Evolutionary conservation across 768 basidiomycete species (phyloP).

Genomic region (Candolleomyces aberdarensis): DNA sequence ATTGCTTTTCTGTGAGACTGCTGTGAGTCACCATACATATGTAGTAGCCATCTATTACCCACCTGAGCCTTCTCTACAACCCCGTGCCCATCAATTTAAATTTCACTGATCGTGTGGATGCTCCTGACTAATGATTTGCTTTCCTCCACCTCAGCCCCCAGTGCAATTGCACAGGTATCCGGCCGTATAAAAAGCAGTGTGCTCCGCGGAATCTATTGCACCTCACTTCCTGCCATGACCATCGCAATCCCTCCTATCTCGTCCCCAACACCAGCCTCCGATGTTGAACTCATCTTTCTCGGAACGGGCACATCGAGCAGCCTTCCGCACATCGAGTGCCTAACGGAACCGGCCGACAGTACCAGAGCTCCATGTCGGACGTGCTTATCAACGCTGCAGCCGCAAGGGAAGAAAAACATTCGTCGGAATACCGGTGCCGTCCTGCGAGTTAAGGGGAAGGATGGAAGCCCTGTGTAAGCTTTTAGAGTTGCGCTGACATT

Average conservation of each 20-base stretch:
- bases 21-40: too few relatives aligned
- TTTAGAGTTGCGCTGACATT: neutral
- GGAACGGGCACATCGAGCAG: slow-evolving; percentile 82
- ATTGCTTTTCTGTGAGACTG: too few relatives aligned
- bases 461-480: slow-evolving; percentile 49
- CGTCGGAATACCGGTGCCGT: slow-evolving; percentile 81
- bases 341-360: slow-evolving; percentile 61
- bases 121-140: neutral
- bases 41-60: too few relatives aligned
- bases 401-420: slow-evolving; percentile 78
- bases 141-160: neutral
- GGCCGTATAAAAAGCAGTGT: neutral
- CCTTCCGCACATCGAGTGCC: slow-evolving; percentile 66
- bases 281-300: slow-evolving; percentile 71
- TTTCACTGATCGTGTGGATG: too few relatives aligned
- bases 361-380: slow-evolving; percentile 47
- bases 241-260: neutral
- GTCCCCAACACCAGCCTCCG: neutral
- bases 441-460: slow-evolving; percentile 44
- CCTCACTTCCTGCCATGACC: slow-evolving; percentile 1
- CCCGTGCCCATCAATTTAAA: too few relatives aligned
- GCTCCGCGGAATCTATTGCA: neutral
- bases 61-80: too few relatives aligned
- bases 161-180: neutral
- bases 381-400: slow-evolving; percentile 62